Conservation (phyloP, 2,329 filamentous ascomycete genomes). For the Colletotrichum sp. region DNA sequence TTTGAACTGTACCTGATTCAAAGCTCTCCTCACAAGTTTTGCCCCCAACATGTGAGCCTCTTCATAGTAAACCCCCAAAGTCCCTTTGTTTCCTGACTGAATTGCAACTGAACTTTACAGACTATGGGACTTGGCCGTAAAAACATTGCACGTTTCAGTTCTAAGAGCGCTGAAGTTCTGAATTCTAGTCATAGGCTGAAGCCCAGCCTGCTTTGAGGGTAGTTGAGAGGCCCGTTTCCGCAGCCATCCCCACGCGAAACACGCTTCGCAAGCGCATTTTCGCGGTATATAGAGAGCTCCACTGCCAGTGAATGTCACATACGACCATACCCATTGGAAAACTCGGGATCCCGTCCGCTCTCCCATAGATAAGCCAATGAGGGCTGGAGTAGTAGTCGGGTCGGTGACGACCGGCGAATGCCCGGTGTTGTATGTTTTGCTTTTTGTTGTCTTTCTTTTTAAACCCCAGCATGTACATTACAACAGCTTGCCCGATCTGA, state of each 20-base stretch:
- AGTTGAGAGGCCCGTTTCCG: background rate
- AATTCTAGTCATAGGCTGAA: too few species aligned
- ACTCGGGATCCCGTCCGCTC: background rate
- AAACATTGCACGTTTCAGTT: too few species aligned
- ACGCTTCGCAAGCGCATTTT: background rate
- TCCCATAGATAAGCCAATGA: background rate
- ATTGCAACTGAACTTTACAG: too few species aligned
- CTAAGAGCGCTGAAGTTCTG: too few species aligned
- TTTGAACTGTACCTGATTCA: too few species aligned
- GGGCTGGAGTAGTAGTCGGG: background rate
- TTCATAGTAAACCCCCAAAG: too few species aligned
- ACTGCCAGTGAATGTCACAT: rapidly evolving
- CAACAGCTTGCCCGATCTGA: background rate
- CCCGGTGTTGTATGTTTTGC: background rate
- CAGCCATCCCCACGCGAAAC: background rate
- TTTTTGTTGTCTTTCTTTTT: background rate
- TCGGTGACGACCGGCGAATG: background rate
- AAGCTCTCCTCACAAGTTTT: too few species aligned
- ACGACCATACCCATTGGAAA: background rate
- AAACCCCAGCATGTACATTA: background rate
- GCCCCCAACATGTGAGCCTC: too few species aligned
- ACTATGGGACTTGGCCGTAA: too few species aligned
- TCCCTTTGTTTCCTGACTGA: too few species aligned
- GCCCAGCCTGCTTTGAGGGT: too few species aligned
- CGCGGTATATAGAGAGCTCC: background rate